Evolutionary conservation across 1,284 basidiomycete genomes (phyloP).

Genomic region (Ceratobasidium sp.): DNA sequence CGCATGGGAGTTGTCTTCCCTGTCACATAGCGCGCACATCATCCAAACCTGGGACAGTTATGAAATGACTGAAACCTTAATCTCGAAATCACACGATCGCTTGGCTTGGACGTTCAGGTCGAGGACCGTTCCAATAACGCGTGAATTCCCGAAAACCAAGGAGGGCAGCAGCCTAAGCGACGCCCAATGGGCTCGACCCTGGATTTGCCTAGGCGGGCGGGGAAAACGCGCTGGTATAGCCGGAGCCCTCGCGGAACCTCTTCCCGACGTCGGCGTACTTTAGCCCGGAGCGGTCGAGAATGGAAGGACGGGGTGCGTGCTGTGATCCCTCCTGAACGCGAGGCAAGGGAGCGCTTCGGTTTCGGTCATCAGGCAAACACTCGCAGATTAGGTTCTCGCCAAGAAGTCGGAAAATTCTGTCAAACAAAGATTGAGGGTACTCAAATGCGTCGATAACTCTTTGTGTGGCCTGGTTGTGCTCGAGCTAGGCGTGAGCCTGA

Average conservation of each 20-base stretch:
- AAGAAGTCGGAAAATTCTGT: neutral
- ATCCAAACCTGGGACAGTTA: neutral
- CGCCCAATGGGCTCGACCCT: constrained; percentile 2
- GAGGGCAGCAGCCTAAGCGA: neutral
- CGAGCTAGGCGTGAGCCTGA: neutral
- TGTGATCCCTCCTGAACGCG: neutral
- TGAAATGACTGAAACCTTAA: neutral
- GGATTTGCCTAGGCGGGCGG: neutral
- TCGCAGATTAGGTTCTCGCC: neutral
- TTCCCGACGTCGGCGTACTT: neutral
- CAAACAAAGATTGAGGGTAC: neutral
- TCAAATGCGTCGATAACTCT: neutral
- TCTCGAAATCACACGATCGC: neutral
- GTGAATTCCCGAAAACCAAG: neutral
- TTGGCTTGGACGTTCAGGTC: too few relatives aligned
- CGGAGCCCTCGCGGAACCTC: neutral
- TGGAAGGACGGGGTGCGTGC: neutral
- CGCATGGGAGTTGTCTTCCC: neutral
- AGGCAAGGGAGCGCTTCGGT: neutral
- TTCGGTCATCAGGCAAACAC: neutral
- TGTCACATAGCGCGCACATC: neutral
- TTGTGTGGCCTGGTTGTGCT: constrained; percentile 5
- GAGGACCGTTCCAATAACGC: neutral
- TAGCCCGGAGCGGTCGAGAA: constrained; percentile 5
- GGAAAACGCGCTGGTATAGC: neutral